These are phyloP conservation scores for Macrocybe gigantea DNA, from an alignment of 768 basidiomycete species.

Conservation along the genomic window DNA sequence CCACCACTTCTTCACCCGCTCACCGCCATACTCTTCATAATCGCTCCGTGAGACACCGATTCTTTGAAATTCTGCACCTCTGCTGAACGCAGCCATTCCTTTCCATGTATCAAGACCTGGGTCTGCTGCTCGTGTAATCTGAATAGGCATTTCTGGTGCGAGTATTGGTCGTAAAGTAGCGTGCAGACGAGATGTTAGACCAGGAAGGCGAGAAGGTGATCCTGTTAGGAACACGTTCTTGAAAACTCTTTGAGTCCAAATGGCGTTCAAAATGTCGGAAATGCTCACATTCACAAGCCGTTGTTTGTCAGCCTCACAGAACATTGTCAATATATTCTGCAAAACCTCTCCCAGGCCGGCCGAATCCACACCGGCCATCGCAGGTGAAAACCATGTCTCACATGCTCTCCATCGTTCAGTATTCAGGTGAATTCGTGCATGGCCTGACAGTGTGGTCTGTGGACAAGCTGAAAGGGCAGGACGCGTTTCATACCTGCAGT, in stretches of 20 bases:
- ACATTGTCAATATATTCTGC: constrained; percentile 74
- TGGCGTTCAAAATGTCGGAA: neutral
- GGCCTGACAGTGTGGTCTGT: constrained; percentile 29
- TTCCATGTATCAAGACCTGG: constrained; percentile 79
- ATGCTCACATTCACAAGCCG: constrained; percentile 67
- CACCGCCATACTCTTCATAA: constrained; percentile 88
- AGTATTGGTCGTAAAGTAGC: constrained; percentile 77
- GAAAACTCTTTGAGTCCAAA: neutral
- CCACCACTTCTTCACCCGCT: constrained; percentile 86
- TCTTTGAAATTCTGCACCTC: constrained; percentile 44
- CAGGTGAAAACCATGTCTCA: constrained; percentile 89
- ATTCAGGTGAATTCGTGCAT: constrained; percentile 80
- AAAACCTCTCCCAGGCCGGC: constrained; percentile 93
- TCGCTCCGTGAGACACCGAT: constrained; percentile 69
- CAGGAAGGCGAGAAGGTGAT: constrained; percentile 67
- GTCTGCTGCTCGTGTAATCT: constrained; percentile 58
- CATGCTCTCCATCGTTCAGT: constrained; percentile 88
- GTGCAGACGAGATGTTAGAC: constrained; percentile 62
- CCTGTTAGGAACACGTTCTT: constrained; percentile 93
- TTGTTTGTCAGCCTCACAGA: constrained; percentile 59
- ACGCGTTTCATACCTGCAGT: constrained; percentile 39
- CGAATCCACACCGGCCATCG: constrained; percentile 92
- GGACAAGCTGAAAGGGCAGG: too few relatives aligned
- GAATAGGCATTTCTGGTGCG: constrained; percentile 73
- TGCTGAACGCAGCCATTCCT: constrained; percentile 81